Base-by-base conservation (phyloP, 129 eudicot genomes). In the Flaveria sonorensis region DNA sequence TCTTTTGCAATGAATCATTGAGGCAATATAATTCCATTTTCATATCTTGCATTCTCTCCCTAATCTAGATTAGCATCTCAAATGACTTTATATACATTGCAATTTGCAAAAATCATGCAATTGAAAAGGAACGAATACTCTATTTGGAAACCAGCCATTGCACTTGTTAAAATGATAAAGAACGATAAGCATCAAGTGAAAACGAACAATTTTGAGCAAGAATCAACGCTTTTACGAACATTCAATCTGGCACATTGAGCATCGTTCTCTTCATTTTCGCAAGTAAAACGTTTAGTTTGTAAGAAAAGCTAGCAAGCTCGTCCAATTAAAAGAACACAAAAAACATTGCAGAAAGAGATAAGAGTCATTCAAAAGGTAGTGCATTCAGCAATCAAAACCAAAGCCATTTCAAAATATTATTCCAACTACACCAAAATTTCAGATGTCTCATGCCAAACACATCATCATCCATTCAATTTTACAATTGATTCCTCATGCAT, bases 401-500 rank as follows among this genome's bases (percentile, higher is more conserved):
- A 43, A 68, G 3, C 28, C 20, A 65, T 30, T 52, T 76, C 14
- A 66, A 13, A 50, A 36, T 26, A 62, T 11, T 13, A 23, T 18
- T 18, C 55, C 36, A 52, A 3, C 61, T 4, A 50, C 42, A n/a
- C 30, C 16, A n/a, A 71, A 10, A 71, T n/a, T 2, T 5, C 16
- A 51, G 18, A 3, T 7, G n/a, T 36, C 0, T 1, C 20, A 12
- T 6, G 28, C 50, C 75, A 30, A n/a, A 72, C 18, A 63, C 21
- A 63, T 45, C 36, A 50, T 1, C 18, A 75, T 62, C 16, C n/a
- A 70, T 24, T 43, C 10, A 24, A 26, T 43, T 77, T 43, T 24
- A 10, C 45, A 52, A 53, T 1, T 7, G 2, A 24, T n/a, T 68
- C 43, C 68, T 45, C 70, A 70, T 78, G 72, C 79, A 75, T 75